Percentiles rank a stretch among this genome's conserved stretches.
Evolutionary conservation across 2,329 filamentous ascomycete genomes (phyloP).

Genomic region (Trichoderma simmonsii): DNA sequence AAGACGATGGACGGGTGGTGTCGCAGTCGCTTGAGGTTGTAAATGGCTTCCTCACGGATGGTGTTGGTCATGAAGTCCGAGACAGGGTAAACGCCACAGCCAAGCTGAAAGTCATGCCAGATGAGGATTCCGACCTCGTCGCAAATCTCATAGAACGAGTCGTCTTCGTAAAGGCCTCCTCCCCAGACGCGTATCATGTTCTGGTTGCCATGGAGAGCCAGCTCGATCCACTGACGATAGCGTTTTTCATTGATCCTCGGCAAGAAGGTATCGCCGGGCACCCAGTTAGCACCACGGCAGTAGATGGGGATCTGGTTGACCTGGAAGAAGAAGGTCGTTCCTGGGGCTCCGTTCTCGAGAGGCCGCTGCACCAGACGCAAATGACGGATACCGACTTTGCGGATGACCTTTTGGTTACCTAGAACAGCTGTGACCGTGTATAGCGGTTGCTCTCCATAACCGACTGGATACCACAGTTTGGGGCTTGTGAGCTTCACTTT

Average conservation of each 20-base stretch:
- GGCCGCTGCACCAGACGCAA: slow-evolving; percentile 53
- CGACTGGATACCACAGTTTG: slow-evolving; percentile 67
- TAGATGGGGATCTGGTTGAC: slow-evolving; percentile 70
- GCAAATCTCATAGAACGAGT: slow-evolving; percentile 63
- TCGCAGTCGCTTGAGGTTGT: slow-evolving; percentile 57
- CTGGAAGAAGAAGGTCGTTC: slow-evolving; percentile 64
- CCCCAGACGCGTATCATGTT: slow-evolving; percentile 74
- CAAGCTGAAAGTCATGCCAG: slow-evolving; percentile 72
- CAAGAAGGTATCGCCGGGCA: slow-evolving; percentile 71
- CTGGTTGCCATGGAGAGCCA: slow-evolving; percentile 70
- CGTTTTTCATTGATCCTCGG: slow-evolving; percentile 59
- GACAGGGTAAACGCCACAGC: slow-evolving; percentile 56
- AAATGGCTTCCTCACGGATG: slow-evolving; percentile 56
- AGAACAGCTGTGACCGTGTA: slow-evolving; percentile 58
- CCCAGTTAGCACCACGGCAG: slow-evolving; percentile 76
- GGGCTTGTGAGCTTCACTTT: slow-evolving; percentile 39
- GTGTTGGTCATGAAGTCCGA: slow-evolving; percentile 56
- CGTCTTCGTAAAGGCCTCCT: slow-evolving; percentile 66
- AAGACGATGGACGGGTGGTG: slow-evolving; percentile 67
- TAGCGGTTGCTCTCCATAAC: slow-evolving; percentile 67
- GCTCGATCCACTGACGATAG: slow-evolving; percentile 67
- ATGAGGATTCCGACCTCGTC: slow-evolving; percentile 65
- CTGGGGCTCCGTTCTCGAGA: slow-evolving; percentile 55
- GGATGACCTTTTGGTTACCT: slow-evolving; percentile 34
- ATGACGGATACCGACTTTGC: slow-evolving; percentile 63